Base-by-base conservation (phyloP, 306 rosid genomes). In the Gastrolobium bilobum region DNA sequence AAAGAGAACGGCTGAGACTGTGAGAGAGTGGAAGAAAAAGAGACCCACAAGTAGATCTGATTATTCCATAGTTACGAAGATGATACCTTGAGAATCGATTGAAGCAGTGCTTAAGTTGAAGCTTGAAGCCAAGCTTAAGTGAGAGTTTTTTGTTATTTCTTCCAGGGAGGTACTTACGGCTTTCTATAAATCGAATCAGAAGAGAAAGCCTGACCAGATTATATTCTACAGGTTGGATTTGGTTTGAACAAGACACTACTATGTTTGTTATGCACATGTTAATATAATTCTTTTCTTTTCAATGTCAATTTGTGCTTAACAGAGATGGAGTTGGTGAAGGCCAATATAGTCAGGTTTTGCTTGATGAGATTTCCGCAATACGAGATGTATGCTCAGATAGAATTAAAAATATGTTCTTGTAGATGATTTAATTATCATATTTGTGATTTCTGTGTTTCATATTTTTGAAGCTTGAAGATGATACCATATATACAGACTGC, bases 301-400 rank as follows among this genome's bases (percentile, higher is more conserved):
- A 42, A 35, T 30, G 15, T 79, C 40, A 8, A 33, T 76, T 65
- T 61, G n/a, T 53, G 26, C 15, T 69, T 48, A 34, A 70, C 80
- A 95, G 99, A 51, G 96, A 95, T 82, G 99, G 99, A 0, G 98
- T 95, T 0, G 88, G 99, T 42, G 99, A 91, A 35, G 96, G 99
- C 0, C 99, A 95, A 35, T 93, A 89, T 1, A 86, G 77, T 39
- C 94, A 95, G 74, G 99, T 95, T 68, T 48, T 93, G 63, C 90
- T 95, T 1, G 61, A 89, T 52, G 99, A 95, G 79, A 67, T 95
- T 83, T 94, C 88, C 10, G 99, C 99, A 0, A 91, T 95, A 30
- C 65, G 99, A 42, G 85, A 82, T 96, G 99, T 92, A 85, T 68
- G 71, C 1, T 11, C n/a, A n/a, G 11, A 38, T 9, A 15, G 10